Evolutionary conservation across 352 stramenopile species (phyloP).

Genomic region (Phytopythium litorale): DNA sequence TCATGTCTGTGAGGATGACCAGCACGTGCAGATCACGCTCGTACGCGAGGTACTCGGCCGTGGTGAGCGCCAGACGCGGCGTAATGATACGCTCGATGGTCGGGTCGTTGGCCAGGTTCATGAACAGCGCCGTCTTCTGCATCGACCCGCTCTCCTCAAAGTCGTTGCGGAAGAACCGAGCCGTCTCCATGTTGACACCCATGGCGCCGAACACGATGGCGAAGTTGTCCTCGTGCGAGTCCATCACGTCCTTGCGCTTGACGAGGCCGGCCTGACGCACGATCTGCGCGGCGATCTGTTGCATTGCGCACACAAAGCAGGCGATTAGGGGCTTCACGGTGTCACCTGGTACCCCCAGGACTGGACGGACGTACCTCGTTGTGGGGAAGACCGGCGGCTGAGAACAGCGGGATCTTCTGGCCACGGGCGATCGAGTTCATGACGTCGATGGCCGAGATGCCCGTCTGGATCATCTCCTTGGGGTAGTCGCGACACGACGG

Average conservation of each 20-base stretch:
- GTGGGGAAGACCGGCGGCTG: conserved; percentile 97
- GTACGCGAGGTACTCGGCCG: conserved; percentile 99
- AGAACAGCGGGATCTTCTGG: conserved; percentile 99
- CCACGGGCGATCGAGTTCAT: conserved; percentile 99
- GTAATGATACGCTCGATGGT: conserved; percentile 99
- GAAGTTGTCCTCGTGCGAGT: conserved; percentile 99
- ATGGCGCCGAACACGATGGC: conserved; percentile 99
- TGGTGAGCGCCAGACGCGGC: conserved; percentile 97
- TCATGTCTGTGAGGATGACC: conserved; percentile 99
- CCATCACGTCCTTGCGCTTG: conserved; percentile 97
- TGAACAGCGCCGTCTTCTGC: conserved; percentile 98
- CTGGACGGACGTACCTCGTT: conserved; percentile 80
- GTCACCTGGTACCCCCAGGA: background rate
- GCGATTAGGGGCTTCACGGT: background rate
- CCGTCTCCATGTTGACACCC: conserved; percentile 99
- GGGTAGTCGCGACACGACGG: conserved; percentile 98
- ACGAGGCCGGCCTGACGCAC: conserved; percentile 98
- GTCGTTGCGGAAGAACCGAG: conserved; percentile 95
- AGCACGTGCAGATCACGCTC: conserved; percentile 99
- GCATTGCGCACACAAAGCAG: background rate
- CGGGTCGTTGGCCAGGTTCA: conserved; percentile 99
- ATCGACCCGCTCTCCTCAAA: conserved; percentile 98
- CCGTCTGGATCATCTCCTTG: conserved; percentile 99
- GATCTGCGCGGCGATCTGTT: conserved; percentile 97
- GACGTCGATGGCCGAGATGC: conserved; percentile 99